Evolutionary conservation across 2,329 filamentous ascomycete genomes (phyloP), one percentile per base, ranked within the genome.

Genomic region (Epichloe gansuensis): DNA sequence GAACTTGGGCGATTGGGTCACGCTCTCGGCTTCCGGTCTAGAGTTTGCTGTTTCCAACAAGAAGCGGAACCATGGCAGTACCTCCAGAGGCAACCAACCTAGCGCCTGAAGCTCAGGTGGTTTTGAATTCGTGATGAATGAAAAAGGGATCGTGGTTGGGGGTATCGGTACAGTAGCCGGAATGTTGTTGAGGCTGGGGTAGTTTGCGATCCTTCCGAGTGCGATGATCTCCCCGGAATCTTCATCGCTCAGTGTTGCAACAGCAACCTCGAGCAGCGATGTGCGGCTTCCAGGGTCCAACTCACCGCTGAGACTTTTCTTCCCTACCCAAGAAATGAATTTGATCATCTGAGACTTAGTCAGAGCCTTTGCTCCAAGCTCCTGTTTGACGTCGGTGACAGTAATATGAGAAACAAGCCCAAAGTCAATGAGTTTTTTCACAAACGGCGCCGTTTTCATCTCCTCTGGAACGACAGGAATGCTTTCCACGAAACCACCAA

Each of bases 341-440:
- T 89, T 83, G 13, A 80, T 74, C 15, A 95, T 75, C 66, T 97
- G 91, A 35, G 78, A 74, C 55, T 87, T 84, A 47, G 78, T 85
- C 53, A 98, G 73, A 1, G 93, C 87, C 61, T 88, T 89, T 7
- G 82, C 78, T 61, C 89, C 87, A 3, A 98, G 73, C 59, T 95
- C 90, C 54, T 82, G 73, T 56, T 84, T 87, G 54, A 98, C 88
- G 63, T 98, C 93, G 4, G 82, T 79, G 31, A 93, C 83, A 0
- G 88, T 95, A 53, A 97, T 87, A 57, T 89, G 84, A 1, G 82
- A 86, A n/a, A 98, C 78, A 52, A 97, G 75, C 1, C 88, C 89
- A 63, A 89, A 93, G 38, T 90, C 86, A 52, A 84, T 83, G 45
- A 98, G 70, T 59, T 87, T 89, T 53, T 77, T 77, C 53, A 97